phyloP scores from a whole-genome alignment of 768 basidiomycete species.

The Amanita muscaria region DNA sequence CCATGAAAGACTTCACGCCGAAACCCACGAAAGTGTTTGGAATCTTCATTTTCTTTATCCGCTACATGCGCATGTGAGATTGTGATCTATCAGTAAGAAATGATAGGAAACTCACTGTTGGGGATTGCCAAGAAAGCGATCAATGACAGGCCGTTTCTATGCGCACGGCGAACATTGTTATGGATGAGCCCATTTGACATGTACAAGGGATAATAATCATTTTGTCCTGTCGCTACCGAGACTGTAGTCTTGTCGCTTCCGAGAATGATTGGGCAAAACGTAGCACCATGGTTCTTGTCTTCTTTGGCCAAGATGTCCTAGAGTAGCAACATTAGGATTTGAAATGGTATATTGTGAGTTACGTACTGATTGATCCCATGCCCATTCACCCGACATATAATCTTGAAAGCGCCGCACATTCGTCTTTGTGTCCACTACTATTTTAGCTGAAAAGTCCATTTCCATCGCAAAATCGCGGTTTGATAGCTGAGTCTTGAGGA shows the following conservation, averaged over 20 bases:
- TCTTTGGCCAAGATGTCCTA: slow-evolving; percentile 12
- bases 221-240: slow-evolving; percentile 16
- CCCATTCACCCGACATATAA: slow-evolving; percentile 18
- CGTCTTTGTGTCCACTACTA: slow-evolving; percentile 8
- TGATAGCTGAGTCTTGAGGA: slow-evolving; percentile 15
- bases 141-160: slow-evolving; percentile 12
- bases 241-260: slow-evolving; percentile 17
- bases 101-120: slow-evolving; percentile 9
- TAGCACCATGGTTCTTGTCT: slow-evolving; percentile 10
- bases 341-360: no score
- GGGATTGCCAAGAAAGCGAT: slow-evolving; percentile 15
- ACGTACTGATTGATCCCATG: slow-evolving; percentile 15
- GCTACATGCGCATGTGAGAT: background rate
- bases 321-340: background rate
- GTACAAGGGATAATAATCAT: slow-evolving; percentile 15
- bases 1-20: background rate
- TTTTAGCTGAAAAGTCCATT: slow-evolving; percentile 17
- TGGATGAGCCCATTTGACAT: slow-evolving; percentile 11
- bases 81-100: no score
- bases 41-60: background rate
- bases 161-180: slow-evolving; percentile 13
- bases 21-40: background rate
- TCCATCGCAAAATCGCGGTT: slow-evolving; percentile 18
- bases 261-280: slow-evolving; percentile 11
- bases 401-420: slow-evolving; percentile 11